These are phyloP conservation scores for Nicotiana rustica DNA, from an alignment of 305 asterid species.

Conservation along the genomic window DNA sequence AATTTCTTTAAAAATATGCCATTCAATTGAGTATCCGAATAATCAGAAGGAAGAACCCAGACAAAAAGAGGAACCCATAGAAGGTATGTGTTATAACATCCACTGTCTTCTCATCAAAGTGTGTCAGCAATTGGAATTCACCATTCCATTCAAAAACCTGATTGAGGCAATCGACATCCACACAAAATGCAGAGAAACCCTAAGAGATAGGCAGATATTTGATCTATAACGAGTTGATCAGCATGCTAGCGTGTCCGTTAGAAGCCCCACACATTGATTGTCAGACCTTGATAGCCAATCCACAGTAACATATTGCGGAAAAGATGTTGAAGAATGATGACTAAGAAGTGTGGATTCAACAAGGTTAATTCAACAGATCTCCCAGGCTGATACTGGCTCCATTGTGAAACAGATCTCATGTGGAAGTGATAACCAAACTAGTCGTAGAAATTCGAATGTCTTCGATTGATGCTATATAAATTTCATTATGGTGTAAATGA, in stretches of 20 bases:
- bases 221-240: constrained; percentile 13
- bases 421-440: neutral
- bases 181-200: constrained; percentile 4
- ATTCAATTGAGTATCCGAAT: constrained; percentile 14
- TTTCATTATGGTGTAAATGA: neutral
- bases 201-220: neutral
- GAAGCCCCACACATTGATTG: neutral
- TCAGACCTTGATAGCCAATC: constrained; percentile 2
- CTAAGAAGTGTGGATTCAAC: neutral
- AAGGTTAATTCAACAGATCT: constrained; percentile 7
- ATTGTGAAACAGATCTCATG: neutral
- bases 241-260: neutral
- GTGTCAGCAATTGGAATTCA: constrained; percentile 23
- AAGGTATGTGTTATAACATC: constrained; percentile 17
- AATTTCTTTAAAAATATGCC: neutral
- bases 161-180: neutral
- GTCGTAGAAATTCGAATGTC: neutral
- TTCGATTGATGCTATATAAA: neutral
- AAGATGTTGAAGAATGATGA: constrained; percentile 17
- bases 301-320: constrained; percentile 4
- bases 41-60: constrained; percentile 8
- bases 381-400: constrained; percentile 20
- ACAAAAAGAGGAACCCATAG: constrained; percentile 4
- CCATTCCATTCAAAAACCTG: constrained; percentile 8
- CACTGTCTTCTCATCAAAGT: constrained; percentile 19